These are phyloP conservation scores for Fusarium tuaranense DNA, from an alignment of 2,329 filamentous ascomycete genomes.

Conservation along the genomic window DNA sequence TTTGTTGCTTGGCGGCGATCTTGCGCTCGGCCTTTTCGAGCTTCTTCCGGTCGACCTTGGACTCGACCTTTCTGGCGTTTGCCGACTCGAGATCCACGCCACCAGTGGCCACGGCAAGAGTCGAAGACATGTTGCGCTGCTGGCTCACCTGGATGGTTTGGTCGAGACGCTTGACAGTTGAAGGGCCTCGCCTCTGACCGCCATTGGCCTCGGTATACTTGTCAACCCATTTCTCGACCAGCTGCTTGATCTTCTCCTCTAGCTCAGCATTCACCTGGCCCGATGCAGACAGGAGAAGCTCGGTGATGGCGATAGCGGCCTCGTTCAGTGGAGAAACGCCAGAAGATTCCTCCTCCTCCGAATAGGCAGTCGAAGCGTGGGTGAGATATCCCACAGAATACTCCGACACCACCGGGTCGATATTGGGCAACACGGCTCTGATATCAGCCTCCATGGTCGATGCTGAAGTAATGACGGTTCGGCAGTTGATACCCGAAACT, in stretches of 20 bases:
- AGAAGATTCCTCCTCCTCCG: conserved; percentile 76
- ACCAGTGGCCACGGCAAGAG: conserved; percentile 85
- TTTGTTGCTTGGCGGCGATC: conserved; percentile 97
- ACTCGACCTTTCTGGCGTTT: conserved; percentile 93
- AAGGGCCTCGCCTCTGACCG: conserved; percentile 77
- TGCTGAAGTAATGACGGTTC: neutral
- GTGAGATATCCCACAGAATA: conserved; percentile 95
- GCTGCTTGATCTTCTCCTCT: conserved; percentile 80
- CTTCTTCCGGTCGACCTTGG: conserved; percentile 98
- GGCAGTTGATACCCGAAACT: neutral
- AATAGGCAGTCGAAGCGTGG: conserved; percentile 89
- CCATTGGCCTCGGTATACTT: conserved; percentile 82
- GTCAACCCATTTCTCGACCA: conserved; percentile 91
- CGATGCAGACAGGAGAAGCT: conserved; percentile 92
- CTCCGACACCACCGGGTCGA: conserved; percentile 89
- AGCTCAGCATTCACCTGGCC: conserved; percentile 80
- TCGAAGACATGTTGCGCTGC: conserved; percentile 96
- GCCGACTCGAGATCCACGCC: conserved; percentile 94
- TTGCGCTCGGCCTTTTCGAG: conserved; percentile 98
- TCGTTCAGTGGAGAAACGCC: conserved; percentile 83
- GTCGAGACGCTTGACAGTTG: conserved; percentile 85
- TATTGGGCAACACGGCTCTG: conserved; percentile 83
- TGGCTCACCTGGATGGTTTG: conserved; percentile 95
- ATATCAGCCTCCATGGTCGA: conserved; percentile 86
- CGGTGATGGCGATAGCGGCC: conserved; percentile 86